phyloP scores from a whole-genome alignment of 352 stramenopile species.

The Phytophthora pistaciae region DNA sequence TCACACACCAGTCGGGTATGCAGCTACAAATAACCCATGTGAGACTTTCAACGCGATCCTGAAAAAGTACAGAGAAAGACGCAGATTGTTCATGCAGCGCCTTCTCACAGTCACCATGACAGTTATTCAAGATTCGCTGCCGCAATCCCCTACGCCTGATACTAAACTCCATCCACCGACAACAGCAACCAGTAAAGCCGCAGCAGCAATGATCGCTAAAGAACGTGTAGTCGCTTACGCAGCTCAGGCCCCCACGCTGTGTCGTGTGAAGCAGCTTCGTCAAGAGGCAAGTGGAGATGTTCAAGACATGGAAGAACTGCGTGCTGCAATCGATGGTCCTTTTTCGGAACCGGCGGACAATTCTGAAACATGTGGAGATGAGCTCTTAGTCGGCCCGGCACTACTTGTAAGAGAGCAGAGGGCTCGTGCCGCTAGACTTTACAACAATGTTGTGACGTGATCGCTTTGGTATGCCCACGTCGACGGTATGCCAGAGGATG shows the following conservation, averaged over 20 bases:
- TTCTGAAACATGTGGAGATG: neutral
- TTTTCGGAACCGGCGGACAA: neutral
- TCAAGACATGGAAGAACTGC: too few species aligned
- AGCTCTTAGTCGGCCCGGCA: neutral
- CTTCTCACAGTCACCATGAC: neutral
- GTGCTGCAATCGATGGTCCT: neutral
- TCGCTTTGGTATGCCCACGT: neutral
- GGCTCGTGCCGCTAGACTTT: neutral
- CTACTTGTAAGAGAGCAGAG: neutral
- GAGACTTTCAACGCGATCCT: neutral
- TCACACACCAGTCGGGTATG: neutral
- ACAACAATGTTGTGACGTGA: neutral
- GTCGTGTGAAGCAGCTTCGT: neutral
- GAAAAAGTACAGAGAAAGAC: neutral
- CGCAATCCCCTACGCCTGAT: neutral
- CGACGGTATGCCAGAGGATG: neutral
- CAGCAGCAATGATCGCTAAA: neutral
- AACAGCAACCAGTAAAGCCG: neutral
- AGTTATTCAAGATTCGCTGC: neutral
- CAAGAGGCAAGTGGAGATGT: too few species aligned
- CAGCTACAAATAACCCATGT: neutral
- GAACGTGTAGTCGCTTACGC: neutral
- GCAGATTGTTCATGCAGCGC: neutral
- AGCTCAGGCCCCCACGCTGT: neutral
- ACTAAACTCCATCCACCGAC: neutral